Evolutionary conservation across 2,329 filamentous ascomycete genomes (phyloP).

Genomic region (Aureobasidium sp.): DNA sequence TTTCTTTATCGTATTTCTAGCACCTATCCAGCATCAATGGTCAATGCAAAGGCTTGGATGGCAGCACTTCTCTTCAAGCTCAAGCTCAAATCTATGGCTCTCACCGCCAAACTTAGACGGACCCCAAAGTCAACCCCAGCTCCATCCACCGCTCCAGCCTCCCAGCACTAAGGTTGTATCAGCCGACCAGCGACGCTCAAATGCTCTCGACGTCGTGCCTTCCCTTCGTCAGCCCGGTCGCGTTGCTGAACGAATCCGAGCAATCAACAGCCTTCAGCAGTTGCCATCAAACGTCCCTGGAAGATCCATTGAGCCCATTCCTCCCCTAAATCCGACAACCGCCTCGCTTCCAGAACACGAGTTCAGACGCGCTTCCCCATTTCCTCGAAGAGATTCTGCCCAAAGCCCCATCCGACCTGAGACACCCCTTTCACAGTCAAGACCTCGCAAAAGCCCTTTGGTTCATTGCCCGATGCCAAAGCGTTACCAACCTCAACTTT

Average conservation of each 20-base stretch:
- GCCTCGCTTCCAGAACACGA: neutral
- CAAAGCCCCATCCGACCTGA: neutral
- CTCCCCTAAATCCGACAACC: neutral
- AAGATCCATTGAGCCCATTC: neutral
- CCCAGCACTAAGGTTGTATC: neutral
- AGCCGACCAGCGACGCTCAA: neutral
- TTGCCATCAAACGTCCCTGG: neutral
- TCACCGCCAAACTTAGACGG: constrained; percentile 9
- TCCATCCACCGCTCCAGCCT: neutral
- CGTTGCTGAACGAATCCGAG: constrained; percentile 17
- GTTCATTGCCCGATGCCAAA: constrained; percentile 15
- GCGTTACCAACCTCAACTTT: constrained; percentile 5
- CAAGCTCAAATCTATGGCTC: constrained; percentile 1
- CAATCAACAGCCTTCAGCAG: constrained; percentile 15
- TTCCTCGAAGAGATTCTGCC: constrained; percentile 13
- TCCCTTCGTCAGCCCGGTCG: constrained; percentile 2
- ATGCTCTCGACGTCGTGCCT: neutral
- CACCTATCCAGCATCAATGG: constrained; percentile 5
- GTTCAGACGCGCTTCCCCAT: constrained; percentile 8
- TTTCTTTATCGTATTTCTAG: neutral
- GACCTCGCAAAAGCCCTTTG: constrained; percentile 6
- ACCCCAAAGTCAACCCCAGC: neutral
- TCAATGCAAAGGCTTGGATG: constrained; percentile 5
- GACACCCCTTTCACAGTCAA: constrained; percentile 2
- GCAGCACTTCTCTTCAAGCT: constrained; percentile 3